Percentiles rank a stretch among this genome's conserved stretches.
phyloP scores from a whole-genome alignment of 371 early-diverging fungal species.

The Circinella umbellata region DNA sequence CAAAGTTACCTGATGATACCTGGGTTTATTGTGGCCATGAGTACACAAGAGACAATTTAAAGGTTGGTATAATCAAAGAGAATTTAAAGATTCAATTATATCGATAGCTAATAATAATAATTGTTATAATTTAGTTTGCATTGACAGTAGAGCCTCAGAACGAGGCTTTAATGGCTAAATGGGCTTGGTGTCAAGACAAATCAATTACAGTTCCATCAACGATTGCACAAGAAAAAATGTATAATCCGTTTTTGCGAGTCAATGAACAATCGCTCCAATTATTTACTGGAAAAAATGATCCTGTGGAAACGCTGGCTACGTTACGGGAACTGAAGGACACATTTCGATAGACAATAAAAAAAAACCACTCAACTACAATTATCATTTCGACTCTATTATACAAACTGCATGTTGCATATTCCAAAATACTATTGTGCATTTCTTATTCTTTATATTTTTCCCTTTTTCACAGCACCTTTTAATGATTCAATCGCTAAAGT shows the following conservation, averaged over 20 bases:
- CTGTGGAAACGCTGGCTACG: slow-evolving; percentile 77
- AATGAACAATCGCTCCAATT: slow-evolving; percentile 70
- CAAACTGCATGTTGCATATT: too few species aligned
- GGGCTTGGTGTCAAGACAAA: slow-evolving; percentile 59
- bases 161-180: slow-evolving; percentile 56
- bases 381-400: too few species aligned
- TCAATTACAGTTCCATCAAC: slow-evolving; percentile 82
- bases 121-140: slow-evolving; percentile 40
- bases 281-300: slow-evolving; percentile 66
- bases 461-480: too few species aligned
- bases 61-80: slow-evolving; percentile 20
- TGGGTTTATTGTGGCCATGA: slow-evolving; percentile 94
- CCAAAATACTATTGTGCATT: not conserved
- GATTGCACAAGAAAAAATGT: slow-evolving; percentile 82
- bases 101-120: too few species aligned
- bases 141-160: slow-evolving; percentile 54
- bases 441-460: not conserved
- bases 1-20: slow-evolving; percentile 82
- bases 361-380: too few species aligned
- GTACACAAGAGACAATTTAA: slow-evolving; percentile 44
- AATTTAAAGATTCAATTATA: too few species aligned
- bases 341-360: slow-evolving; percentile 17
- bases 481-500: too few species aligned
- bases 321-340: slow-evolving; percentile 80
- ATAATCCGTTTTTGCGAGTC: slow-evolving; percentile 91